Evolutionary conservation across 768 basidiomycete genomes (phyloP).

Genomic region (Grammothele lineata): DNA sequence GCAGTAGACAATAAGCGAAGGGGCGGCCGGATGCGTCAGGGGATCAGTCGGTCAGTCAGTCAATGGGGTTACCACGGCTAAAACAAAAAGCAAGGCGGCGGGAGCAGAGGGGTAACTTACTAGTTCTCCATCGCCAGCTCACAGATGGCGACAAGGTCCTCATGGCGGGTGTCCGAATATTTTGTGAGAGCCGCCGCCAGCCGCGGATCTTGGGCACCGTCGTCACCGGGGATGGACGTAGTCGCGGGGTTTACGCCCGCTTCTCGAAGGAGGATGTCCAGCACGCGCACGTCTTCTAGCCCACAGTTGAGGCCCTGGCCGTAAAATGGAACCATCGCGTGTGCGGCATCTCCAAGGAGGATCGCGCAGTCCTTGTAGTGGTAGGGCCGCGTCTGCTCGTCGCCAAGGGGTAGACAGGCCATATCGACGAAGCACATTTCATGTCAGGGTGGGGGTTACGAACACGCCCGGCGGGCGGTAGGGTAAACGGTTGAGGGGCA

Average conservation of each 20-base stretch:
- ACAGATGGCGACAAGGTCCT: slow-evolving; percentile 87
- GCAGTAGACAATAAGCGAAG: neutral
- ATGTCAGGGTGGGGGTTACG: neutral
- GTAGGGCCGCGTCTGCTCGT: slow-evolving; percentile 71
- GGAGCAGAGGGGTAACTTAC: slow-evolving; percentile 47
- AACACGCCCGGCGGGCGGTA: neutral
- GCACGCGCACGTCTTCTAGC: slow-evolving; percentile 92
- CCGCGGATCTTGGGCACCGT: slow-evolving; percentile 44
- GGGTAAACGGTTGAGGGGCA: neutral
- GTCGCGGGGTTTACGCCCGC: slow-evolving; percentile 56
- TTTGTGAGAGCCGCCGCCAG: slow-evolving; percentile 63
- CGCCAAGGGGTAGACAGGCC: too few relatives aligned
- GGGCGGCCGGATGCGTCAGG: neutral
- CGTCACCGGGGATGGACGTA: slow-evolving; percentile 25
- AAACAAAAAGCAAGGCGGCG: too few relatives aligned
- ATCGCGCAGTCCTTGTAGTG: slow-evolving; percentile 87
- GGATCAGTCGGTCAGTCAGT: slow-evolving; percentile 3
- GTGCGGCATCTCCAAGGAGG: slow-evolving; percentile 91
- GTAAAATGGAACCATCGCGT: slow-evolving; percentile 98
- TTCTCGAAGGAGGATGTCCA: slow-evolving; percentile 69
- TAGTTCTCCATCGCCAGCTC: slow-evolving; percentile 96
- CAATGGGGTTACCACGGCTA: neutral
- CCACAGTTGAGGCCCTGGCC: slow-evolving; percentile 98
- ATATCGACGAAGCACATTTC: too few relatives aligned
- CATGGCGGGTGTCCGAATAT: slow-evolving; percentile 80